Evolutionary conservation across 306 rosid genomes (phyloP).

Genomic region (Lotus japonicus): DNA sequence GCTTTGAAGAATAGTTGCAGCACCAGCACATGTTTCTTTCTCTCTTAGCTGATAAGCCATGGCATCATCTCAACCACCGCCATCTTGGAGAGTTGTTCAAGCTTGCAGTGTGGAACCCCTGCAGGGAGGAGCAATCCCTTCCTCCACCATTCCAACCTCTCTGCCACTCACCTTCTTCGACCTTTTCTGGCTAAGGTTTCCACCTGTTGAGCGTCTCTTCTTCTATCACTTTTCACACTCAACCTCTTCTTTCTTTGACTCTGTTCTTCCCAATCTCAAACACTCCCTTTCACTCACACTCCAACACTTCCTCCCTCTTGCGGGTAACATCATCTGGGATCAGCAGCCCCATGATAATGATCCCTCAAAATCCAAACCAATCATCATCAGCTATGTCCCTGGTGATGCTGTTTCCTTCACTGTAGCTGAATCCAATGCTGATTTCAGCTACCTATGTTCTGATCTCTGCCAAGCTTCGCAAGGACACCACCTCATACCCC

Average conservation of each 20-base stretch:
- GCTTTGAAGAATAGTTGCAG: no score
- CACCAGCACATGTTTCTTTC: no score
- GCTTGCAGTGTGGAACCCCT: background rate
- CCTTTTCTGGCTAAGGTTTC: slow-evolving; percentile 7
- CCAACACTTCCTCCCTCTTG: slow-evolving; percentile 24
- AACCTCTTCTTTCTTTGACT: background rate
- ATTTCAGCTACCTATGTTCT: background rate
- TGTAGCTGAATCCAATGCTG: slow-evolving; percentile 13
- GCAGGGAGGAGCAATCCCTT: background rate
- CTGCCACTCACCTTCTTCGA: slow-evolving; percentile 31
- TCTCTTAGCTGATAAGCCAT: no score
- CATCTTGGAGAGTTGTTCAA: background rate
- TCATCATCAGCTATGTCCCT: background rate
- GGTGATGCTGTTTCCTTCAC: no score
- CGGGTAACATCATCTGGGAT: slow-evolving; percentile 21
- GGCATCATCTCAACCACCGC: no score
- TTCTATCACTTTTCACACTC: slow-evolving; percentile 1
- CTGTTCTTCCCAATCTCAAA: slow-evolving; percentile 21
- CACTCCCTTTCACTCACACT: slow-evolving; percentile 29
- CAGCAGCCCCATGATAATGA: background rate
- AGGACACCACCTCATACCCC: background rate
- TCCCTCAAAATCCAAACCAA: no score
- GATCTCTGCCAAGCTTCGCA: background rate
- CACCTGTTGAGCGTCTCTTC: slow-evolving; percentile 19
- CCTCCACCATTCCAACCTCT: background rate